Evolutionary conservation across 805 yeast genomes (phyloP).

Genomic region (Candida maris): DNA sequence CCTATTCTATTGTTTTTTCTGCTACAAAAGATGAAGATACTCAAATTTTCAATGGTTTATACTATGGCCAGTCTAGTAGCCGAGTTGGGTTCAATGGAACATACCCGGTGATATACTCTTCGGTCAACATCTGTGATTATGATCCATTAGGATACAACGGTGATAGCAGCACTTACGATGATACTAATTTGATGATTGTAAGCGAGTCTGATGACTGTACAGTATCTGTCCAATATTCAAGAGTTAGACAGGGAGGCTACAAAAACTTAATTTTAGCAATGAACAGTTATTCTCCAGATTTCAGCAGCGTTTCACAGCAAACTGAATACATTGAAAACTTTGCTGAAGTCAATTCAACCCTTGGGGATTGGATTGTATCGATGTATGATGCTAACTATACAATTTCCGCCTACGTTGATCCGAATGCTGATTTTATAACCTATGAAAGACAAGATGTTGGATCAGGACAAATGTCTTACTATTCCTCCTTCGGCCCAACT

Average conservation of each 20-base stretch:
- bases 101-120: not conserved
- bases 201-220: not conserved
- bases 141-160: not conserved
- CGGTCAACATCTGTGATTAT: not conserved
- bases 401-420: not conserved
- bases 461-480: slow-evolving; percentile 12
- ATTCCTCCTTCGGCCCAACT: slow-evolving; percentile 21
- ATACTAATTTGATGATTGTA: not conserved
- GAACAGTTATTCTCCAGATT: not conserved
- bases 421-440: not conserved
- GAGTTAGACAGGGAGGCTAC: not conserved
- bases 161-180: not conserved
- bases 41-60: not conserved
- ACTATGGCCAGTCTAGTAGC: not conserved
- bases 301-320: not conserved
- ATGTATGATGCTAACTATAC: slow-evolving; percentile 3
- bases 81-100: slow-evolving; percentile 1
- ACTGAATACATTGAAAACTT: not conserved
- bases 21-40: slow-evolving; percentile 5
- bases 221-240: not conserved
- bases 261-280: slow-evolving; percentile 1
- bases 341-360: slow-evolving; percentile 5
- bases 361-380: slow-evolving; percentile 8
- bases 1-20: slow-evolving; percentile 5
- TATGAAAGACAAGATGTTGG: slow-evolving; percentile 3